A percentile compares a stretch with the other conserved stretches of the same genome.
Evolutionary conservation across 768 basidiomycete genomes (phyloP).

Genomic region (Boletus tylopilopsis): DNA sequence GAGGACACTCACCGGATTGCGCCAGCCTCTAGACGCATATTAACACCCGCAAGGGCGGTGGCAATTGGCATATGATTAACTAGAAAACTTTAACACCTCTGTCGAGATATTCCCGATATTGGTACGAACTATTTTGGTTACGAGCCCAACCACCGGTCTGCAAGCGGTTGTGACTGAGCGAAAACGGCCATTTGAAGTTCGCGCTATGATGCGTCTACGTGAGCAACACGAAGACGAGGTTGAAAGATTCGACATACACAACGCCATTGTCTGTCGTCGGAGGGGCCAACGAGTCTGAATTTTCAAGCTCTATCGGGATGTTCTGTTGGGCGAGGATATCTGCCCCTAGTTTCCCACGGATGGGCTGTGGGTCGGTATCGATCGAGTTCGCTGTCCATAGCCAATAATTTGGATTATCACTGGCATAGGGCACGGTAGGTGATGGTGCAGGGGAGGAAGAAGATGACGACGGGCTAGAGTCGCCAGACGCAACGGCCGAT

Average conservation of each 20-base stretch:
- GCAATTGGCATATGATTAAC: conserved; percentile 41
- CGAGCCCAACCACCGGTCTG: conserved; percentile 66
- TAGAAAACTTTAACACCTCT: conserved; percentile 11
- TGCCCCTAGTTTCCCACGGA: conserved; percentile 43
- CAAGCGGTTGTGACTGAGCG: conserved; percentile 56
- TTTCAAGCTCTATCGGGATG: conserved; percentile 49
- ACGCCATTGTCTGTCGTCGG: conserved; percentile 59
- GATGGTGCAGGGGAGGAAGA: conserved; percentile 32
- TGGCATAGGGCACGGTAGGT: conserved; percentile 44
- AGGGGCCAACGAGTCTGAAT: conserved; percentile 54
- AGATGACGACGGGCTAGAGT: conserved; percentile 16
- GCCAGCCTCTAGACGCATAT: conserved; percentile 41
- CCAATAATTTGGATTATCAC: conserved; percentile 43
- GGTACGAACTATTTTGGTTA: conserved; percentile 49
- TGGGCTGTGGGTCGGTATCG: conserved; percentile 36
- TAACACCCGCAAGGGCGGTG: conserved; percentile 35
- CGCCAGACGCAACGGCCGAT: conserved; percentile 19
- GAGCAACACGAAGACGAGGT: neutral
- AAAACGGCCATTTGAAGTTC: conserved; percentile 65
- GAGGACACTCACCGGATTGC: conserved; percentile 36
- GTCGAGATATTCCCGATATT: neutral
- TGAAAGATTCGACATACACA: conserved; percentile 32
- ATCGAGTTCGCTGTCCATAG: conserved; percentile 34
- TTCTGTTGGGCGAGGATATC: conserved; percentile 57
- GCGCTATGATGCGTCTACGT: conserved; percentile 12